phyloP scores from a whole-genome alignment of 495 filamentous ascomycete genomes.

The Penicillium roqueforti region DNA sequence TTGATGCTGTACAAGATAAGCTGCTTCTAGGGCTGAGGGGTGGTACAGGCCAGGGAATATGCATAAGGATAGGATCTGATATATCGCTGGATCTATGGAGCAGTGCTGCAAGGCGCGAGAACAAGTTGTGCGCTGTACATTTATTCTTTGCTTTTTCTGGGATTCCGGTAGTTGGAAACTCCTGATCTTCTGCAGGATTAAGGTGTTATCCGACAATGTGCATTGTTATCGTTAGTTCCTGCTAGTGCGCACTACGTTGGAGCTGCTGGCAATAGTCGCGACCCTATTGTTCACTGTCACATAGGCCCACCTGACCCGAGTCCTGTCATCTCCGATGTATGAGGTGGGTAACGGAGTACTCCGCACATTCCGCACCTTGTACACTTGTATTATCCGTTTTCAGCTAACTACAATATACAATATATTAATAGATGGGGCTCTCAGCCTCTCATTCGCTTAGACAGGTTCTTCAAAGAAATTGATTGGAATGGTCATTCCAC shows the following conservation, averaged over 20 bases:
- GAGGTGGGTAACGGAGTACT: not conserved
- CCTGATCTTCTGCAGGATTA: not conserved
- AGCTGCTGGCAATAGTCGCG: not conserved
- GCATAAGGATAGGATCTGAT: not conserved
- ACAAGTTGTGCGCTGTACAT: not conserved
- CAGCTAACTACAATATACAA: not conserved
- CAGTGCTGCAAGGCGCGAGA: not conserved
- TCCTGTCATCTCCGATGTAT: slow-evolving; percentile 1
- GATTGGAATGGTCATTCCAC: not conserved
- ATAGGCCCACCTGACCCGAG: not conserved
- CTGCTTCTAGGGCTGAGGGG: not conserved
- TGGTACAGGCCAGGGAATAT: not conserved
- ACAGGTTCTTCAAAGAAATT: not conserved
- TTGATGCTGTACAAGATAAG: not conserved
- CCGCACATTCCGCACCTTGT: not conserved
- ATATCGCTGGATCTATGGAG: not conserved
- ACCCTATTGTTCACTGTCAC: not conserved
- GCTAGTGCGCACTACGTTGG: not conserved
- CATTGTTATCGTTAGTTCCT: slow-evolving; percentile 1
- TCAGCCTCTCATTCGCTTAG: slow-evolving; percentile 1
- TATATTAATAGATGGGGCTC: not conserved
- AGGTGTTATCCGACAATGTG: not conserved
- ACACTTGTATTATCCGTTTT: not conserved
- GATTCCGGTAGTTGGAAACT: too few species aligned
- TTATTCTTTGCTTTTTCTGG: not conserved